Conservation (phyloP, 768 basidiomycete genomes). For the Flagelloscypha sp. region DNA sequence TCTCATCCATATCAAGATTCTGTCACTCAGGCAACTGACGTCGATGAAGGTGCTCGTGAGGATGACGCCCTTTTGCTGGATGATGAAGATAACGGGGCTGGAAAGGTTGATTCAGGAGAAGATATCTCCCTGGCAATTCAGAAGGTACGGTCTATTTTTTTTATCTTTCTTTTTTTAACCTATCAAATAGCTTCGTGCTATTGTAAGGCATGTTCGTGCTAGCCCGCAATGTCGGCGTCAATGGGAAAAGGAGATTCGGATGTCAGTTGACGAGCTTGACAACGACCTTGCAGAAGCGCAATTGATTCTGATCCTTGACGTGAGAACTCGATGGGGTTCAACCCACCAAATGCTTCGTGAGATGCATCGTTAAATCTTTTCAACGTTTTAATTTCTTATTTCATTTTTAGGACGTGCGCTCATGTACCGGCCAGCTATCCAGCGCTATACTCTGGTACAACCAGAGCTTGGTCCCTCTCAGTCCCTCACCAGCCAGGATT, state of each 20-base stretch:
- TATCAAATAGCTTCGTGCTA: conserved; percentile 14
- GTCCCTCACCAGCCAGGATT: conserved; percentile 19
- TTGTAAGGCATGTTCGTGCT: conserved; percentile 13
- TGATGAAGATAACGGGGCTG: no score
- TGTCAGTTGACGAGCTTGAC: neutral
- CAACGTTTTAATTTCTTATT: neutral
- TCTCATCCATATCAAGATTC: conserved; percentile 9
- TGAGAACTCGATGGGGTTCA: conserved; percentile 25
- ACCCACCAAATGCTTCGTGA: conserved; percentile 25
- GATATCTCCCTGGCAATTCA: no score
- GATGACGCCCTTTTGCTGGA: no score
- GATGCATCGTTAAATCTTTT: conserved; percentile 2
- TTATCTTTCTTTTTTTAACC: no score
- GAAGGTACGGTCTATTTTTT: no score
- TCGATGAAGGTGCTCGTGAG: no score
- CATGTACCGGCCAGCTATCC: conserved; percentile 10
- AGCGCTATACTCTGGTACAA: conserved; percentile 11
- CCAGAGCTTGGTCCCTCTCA: conserved; percentile 12
- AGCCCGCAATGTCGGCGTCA: conserved; percentile 15
- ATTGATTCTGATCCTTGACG: conserved; percentile 24
- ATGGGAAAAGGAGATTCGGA: conserved; percentile 10
- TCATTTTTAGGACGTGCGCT: conserved; percentile 17
- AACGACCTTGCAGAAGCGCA: neutral
- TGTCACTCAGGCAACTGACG: neutral
- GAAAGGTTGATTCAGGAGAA: no score